phyloP scores from a whole-genome alignment of 257 asterid species.

The Scutellaria baicalensis region DNA sequence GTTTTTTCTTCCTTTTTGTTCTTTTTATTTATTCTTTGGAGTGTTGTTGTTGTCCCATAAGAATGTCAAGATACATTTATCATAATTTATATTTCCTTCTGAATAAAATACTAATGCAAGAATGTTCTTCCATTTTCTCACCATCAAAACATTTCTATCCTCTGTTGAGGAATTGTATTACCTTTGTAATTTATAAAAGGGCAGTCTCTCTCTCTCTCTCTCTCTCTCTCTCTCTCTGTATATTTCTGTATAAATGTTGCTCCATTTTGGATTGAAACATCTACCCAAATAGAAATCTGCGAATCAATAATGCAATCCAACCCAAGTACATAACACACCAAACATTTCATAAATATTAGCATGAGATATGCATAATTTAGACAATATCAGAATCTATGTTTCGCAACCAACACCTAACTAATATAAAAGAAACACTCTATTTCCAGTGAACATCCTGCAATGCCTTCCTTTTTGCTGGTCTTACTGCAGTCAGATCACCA shows the following conservation, averaged over 20 bases:
- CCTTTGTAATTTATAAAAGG: too few relatives aligned
- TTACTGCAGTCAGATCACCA: constrained; percentile 34
- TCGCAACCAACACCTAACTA: background rate
- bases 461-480: constrained; percentile 56
- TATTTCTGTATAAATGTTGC: too few relatives aligned
- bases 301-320: too few relatives aligned
- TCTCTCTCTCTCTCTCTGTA: too few relatives aligned
- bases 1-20: background rate
- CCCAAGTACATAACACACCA: too few relatives aligned
- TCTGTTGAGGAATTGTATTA: too few relatives aligned
- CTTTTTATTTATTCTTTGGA: constrained; percentile 53
- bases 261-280: too few relatives aligned
- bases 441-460: constrained; percentile 35
- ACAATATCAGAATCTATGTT: background rate
- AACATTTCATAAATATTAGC: constrained; percentile 1
- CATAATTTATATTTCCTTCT: constrained; percentile 39
- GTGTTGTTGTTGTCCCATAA: constrained; percentile 42
- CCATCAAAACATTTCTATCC: too few relatives aligned
- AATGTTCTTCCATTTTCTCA: constrained; percentile 4
- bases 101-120: constrained; percentile 33
- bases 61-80: constrained; percentile 15
- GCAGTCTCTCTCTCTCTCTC: too few relatives aligned
- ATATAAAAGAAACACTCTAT: constrained; percentile 5
- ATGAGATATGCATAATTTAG: constrained; percentile 38
- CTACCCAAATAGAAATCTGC: too few relatives aligned